These are phyloP conservation scores for Dittrichia graveolens DNA, from an alignment of 129 eudicot species.

Conservation along the genomic window DNA sequence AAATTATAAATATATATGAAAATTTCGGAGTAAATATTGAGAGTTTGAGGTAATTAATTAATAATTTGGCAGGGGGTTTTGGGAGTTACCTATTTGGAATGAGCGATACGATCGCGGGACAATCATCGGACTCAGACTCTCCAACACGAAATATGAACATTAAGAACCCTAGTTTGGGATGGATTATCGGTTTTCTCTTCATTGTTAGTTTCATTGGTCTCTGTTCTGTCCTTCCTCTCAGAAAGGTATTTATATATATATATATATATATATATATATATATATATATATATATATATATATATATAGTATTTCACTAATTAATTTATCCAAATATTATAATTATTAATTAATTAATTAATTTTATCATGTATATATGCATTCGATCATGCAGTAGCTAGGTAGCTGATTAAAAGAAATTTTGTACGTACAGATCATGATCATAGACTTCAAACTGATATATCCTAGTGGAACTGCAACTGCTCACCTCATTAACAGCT, in stretches of 20 bases:
- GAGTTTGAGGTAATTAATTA: neutral
- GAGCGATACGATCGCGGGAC: conserved; percentile 35
- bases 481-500: conserved; percentile 71
- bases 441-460: conserved; percentile 53
- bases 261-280: too few species aligned
- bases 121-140: conserved; percentile 33
- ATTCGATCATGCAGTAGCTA: too few species aligned
- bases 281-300: too few species aligned
- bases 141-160: conserved; percentile 37
- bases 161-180: conserved; percentile 65
- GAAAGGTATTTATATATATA: conserved; percentile 53
- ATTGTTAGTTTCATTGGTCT: conserved; percentile 71
- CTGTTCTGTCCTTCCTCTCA: conserved; percentile 60
- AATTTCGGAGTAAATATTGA: too few species aligned
- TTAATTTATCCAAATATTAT: too few species aligned
- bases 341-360: too few species aligned
- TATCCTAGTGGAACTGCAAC: conserved; percentile 85
- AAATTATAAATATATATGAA: too few species aligned
- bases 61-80: conserved; percentile 39
- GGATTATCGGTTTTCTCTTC: conserved; percentile 70
- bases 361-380: too few species aligned
- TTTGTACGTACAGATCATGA: conserved; percentile 47
- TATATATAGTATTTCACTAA: too few species aligned
- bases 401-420: too few species aligned
- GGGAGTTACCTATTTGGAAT: conserved; percentile 50